Evolutionary conservation across 75 land plant species (phyloP), one percentile per base, ranked within the genome.

Genomic region (Pinus albicaulis): DNA sequence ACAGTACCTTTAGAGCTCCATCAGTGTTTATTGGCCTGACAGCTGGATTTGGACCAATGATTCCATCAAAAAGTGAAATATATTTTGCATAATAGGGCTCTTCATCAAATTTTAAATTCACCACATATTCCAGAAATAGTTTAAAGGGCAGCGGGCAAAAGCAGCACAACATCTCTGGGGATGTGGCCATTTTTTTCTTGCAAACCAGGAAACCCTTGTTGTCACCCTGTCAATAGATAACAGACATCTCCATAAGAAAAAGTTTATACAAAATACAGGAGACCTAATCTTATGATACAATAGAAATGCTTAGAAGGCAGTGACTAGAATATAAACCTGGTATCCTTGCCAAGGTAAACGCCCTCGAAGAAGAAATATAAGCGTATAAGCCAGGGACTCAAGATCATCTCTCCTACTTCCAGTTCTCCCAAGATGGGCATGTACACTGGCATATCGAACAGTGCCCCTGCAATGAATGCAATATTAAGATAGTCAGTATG

Each of bases 301-400:
- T 41, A 36, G 16, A 14, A 59, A 36, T 38, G 11, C 24, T 23
- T 36, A 3, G 22, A 36, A 57, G 16, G 16, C 15, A 28, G 28
- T 38, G 15, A 56, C 55, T 72, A 19, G 4, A 57, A 36, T 38
- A 64, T 3, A 75, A 38, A 94, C 99, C 99, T 96, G 99, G 80
- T 92, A 96, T 48, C 99, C 98, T 76, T 96, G 98, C 99, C 99
- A 96, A 12, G 99, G 99, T 56, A 96, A 81, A 73, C 95, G 90
- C 56, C 99, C 99, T 31, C 93, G 83, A 38, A 90, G 93, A 71
- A 96, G 89, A 82, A 96, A 96, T 16, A 96, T 93, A 41, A 96
- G 82, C 5, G 99, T 96, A 60, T 96, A 96, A 23, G 94, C 97
- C 71, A 96, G 89, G 70, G 99, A 96, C 76, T 96, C 99, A 52